phyloP scores from a whole-genome alignment of 2,329 filamentous ascomycete genomes.

The Fusarium circinatum region DNA sequence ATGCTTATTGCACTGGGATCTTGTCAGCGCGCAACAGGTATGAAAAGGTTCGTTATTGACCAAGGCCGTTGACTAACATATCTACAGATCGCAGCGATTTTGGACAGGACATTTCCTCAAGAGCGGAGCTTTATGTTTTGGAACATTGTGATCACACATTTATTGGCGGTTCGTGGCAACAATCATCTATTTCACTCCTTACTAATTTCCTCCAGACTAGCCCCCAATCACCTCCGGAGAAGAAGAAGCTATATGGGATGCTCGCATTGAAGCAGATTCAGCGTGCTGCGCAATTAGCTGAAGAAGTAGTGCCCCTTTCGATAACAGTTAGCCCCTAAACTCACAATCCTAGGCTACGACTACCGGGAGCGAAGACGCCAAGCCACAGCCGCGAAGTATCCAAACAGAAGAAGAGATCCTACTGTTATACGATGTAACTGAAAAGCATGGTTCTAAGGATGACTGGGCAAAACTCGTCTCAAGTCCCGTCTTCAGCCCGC shows the following conservation, averaged over 20 bases:
- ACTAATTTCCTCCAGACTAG: constrained; percentile 52
- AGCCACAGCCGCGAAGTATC: constrained; percentile 47
- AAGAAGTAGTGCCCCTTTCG: constrained; percentile 52
- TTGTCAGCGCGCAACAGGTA: constrained; percentile 67
- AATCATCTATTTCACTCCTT: background rate
- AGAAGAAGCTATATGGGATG: constrained; percentile 62
- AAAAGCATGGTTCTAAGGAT: constrained; percentile 54
- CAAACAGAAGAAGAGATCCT: constrained; percentile 62
- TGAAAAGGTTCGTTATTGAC: background rate
- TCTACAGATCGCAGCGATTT: constrained; percentile 60
- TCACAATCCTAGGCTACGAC: constrained; percentile 31
- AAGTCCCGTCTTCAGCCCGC: constrained; percentile 54
- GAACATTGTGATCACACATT: constrained; percentile 64
- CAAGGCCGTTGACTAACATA: constrained; percentile 2
- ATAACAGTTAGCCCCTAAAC: background rate
- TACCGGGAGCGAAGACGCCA: constrained; percentile 31
- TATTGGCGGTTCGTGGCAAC: constrained; percentile 60
- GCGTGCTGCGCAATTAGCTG: constrained; percentile 58
- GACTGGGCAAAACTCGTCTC: constrained; percentile 54
- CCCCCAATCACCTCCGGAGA: constrained; percentile 58
- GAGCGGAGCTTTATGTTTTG: constrained; percentile 63
- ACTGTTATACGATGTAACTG: constrained; percentile 60
- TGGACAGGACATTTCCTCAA: constrained; percentile 62
- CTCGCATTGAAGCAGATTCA: constrained; percentile 63
- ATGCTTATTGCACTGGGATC: constrained; percentile 65